phyloP scores from a whole-genome alignment of 148 eudicot species.

The Fallopia convolvulus region DNA sequence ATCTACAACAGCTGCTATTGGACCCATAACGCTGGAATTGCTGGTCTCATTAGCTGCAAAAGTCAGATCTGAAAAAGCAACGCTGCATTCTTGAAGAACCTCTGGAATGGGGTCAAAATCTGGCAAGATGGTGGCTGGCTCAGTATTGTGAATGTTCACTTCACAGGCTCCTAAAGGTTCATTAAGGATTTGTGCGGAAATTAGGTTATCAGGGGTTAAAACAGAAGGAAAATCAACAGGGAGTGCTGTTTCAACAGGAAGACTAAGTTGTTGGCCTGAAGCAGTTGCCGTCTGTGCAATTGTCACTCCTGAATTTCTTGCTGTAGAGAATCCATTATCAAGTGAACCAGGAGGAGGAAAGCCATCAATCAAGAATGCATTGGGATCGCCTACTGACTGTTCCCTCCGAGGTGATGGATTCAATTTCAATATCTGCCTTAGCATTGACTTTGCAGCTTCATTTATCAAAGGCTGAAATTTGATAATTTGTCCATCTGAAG shows the following conservation, averaged over 20 bases:
- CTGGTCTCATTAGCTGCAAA: slow-evolving; percentile 23
- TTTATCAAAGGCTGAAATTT: slow-evolving; percentile 74
- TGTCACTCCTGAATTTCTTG: slow-evolving; percentile 41
- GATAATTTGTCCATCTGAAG: slow-evolving; percentile 49
- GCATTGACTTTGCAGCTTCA: slow-evolving; percentile 74
- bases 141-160: slow-evolving; percentile 15
- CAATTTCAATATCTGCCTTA: slow-evolving; percentile 49
- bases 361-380: slow-evolving; percentile 40
- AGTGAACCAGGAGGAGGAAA: slow-evolving; percentile 23
- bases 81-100: slow-evolving; percentile 15
- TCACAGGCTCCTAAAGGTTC: slow-evolving; percentile 23
- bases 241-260: slow-evolving; percentile 24
- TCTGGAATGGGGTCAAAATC: slow-evolving; percentile 3
- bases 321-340: slow-evolving; percentile 27
- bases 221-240: slow-evolving; percentile 17
- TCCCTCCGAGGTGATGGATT: slow-evolving; percentile 42
- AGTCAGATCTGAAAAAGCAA: slow-evolving; percentile 23
- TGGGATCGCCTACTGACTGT: slow-evolving; percentile 29
- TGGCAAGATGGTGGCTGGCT: slow-evolving; percentile 18
- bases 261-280: slow-evolving; percentile 27
- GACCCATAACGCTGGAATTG: slow-evolving; percentile 21
- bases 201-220: slow-evolving; percentile 24
- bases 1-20: slow-evolving; percentile 24
- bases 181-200: slow-evolving; percentile 16
- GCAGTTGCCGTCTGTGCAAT: slow-evolving; percentile 44